Conservation (phyloP, 2,329 filamentous ascomycete species). For the Xylaria arbuscula region DNA sequence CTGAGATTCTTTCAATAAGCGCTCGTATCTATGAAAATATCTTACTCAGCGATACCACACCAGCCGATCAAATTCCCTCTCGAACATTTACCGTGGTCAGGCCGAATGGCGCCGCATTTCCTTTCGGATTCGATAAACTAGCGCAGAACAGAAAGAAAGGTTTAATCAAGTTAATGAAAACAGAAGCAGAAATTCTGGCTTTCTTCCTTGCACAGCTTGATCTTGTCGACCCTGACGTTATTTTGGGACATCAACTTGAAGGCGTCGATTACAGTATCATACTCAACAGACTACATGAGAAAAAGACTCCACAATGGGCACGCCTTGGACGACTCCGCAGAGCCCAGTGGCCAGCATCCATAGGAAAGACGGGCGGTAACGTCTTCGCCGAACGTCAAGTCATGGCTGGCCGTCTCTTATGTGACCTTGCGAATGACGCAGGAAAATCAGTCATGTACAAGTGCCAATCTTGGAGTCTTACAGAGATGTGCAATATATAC, state of each 20-base stretch:
- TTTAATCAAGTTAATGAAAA: slow-evolving; percentile 82
- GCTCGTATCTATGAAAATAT: slow-evolving; percentile 93
- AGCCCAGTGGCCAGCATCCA: slow-evolving; percentile 84
- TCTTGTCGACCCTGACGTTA: slow-evolving; percentile 88
- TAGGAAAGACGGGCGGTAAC: slow-evolving; percentile 85
- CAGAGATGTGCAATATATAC: slow-evolving; percentile 96
- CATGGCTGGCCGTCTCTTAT: slow-evolving; percentile 87
- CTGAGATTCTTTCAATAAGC: slow-evolving; percentile 92
- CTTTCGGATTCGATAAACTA: slow-evolving; percentile 85
- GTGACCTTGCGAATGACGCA: slow-evolving; percentile 94
- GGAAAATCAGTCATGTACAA: slow-evolving; percentile 97
- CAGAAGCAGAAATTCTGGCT: slow-evolving; percentile 84
- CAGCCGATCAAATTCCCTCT: slow-evolving; percentile 87
- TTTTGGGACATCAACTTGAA: slow-evolving; percentile 95
- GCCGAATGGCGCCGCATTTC: slow-evolving; percentile 79
- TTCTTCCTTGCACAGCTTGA: slow-evolving; percentile 92
- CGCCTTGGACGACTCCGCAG: slow-evolving; percentile 88
- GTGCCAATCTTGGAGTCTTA: slow-evolving; percentile 97
- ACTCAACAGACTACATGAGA: slow-evolving; percentile 85
- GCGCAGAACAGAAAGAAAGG: slow-evolving; percentile 78
- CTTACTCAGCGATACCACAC: slow-evolving; percentile 85
- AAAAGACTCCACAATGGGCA: slow-evolving; percentile 94
- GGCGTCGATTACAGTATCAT: slow-evolving; percentile 95
- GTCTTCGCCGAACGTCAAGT: slow-evolving; percentile 94
- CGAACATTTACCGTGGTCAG: slow-evolving; percentile 93